phyloP scores from a whole-genome alignment of 805 yeast genomes.

The Candida morakotiae region DNA sequence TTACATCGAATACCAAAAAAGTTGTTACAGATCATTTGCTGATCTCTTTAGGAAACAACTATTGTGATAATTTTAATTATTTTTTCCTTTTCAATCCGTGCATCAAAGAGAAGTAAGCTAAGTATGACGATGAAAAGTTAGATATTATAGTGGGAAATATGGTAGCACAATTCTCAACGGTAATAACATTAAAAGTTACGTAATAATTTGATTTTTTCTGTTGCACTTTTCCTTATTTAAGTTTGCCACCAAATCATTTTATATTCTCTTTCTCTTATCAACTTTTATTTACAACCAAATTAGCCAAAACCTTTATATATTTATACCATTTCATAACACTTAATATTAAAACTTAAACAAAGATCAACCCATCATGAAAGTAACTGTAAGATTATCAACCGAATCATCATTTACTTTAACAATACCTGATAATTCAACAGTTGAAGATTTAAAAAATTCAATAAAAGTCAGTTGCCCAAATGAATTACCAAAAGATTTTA shows the following conservation, averaged over 20 bases:
- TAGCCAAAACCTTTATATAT: no score
- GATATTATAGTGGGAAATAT: no score
- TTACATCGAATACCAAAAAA: no score
- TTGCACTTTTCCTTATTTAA: background rate
- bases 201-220: background rate
- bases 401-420: conserved; percentile 43
- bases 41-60: no score
- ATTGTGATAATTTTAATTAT: no score
- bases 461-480: conserved; percentile 38
- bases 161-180: no score
- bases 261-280: background rate
- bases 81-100: no score
- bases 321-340: background rate
- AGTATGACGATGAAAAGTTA: no score
- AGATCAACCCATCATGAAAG: conserved; percentile 38
- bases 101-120: no score
- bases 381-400: conserved; percentile 45
- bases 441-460: conserved; percentile 45
- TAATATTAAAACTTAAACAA: background rate
- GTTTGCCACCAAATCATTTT: background rate
- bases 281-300: background rate
- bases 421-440: conserved; percentile 50
- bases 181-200: no score
- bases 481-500: conserved; percentile 33
- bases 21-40: no score